Conservation (phyloP, 495 filamentous ascomycete species). For the Aspergillus campestris region DNA sequence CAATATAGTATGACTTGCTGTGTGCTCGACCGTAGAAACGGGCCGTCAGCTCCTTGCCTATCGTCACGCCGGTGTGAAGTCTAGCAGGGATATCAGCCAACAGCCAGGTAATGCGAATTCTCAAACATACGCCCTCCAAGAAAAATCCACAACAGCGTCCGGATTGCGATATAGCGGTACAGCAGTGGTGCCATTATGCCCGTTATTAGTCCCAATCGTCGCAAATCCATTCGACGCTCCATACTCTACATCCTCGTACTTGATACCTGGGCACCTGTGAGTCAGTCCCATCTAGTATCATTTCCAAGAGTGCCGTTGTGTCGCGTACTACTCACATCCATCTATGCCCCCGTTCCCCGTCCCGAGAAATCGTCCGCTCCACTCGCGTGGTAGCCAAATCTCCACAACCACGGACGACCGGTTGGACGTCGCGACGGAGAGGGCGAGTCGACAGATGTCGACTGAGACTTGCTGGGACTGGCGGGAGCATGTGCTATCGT, state of each 20-base stretch:
- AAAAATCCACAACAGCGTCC: constrained; percentile 35
- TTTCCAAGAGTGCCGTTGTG: neutral
- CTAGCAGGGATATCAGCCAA: no score
- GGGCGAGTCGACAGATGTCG: constrained; percentile 40
- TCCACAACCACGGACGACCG: constrained; percentile 37
- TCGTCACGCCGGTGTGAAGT: no score
- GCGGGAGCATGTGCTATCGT: constrained; percentile 24
- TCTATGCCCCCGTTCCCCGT: constrained; percentile 43
- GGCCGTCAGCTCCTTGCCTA: constrained; percentile 3
- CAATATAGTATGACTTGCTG: constrained; percentile 31
- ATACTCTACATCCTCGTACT: constrained; percentile 30
- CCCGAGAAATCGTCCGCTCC: constrained; percentile 31
- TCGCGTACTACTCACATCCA: constrained; percentile 22
- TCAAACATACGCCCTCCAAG: constrained; percentile 8
- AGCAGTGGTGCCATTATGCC: constrained; percentile 41
- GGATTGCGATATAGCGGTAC: constrained; percentile 34
- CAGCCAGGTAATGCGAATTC: no score
- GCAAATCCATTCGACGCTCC: constrained; percentile 37
- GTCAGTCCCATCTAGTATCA: constrained; percentile 1
- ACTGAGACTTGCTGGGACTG: constrained; percentile 22
- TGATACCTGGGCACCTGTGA: constrained; percentile 20
- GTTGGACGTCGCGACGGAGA: constrained; percentile 37
- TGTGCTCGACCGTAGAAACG: constrained; percentile 4
- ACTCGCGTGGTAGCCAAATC: constrained; percentile 42
- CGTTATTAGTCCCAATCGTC: constrained; percentile 41